Conservation (phyloP, 306 rosid genomes). For the Potentilla sterilis region DNA sequence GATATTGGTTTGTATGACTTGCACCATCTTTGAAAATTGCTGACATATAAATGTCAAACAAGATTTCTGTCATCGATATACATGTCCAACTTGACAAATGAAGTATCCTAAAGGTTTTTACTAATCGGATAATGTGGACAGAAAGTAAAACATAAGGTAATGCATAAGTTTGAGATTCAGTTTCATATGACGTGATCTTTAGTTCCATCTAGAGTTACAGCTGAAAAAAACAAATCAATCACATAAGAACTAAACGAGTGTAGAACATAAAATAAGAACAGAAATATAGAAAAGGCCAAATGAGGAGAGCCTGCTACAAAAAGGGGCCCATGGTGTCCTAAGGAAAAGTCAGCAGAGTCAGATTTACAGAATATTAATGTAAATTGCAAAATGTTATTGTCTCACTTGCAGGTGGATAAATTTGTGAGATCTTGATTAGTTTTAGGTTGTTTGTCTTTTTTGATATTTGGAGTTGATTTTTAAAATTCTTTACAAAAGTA, state of each 20-base stretch:
- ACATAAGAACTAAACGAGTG: neutral
- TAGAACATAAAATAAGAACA: neutral
- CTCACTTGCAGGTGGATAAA: neutral
- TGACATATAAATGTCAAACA: neutral
- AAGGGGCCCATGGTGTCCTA: neutral
- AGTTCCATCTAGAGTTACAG: neutral
- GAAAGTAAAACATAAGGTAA: neutral
- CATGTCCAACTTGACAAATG: neutral
- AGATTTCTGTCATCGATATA: neutral
- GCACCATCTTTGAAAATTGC: neutral
- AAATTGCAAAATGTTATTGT: neutral
- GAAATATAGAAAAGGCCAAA: neutral
- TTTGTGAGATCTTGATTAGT: neutral
- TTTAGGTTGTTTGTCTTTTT: neutral
- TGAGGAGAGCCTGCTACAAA: neutral
- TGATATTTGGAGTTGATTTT: neutral
- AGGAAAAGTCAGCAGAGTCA: neutral
- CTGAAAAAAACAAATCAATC: neutral
- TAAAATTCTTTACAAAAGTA: neutral
- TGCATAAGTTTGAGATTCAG: neutral
- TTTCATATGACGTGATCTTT: neutral
- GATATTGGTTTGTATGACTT: neutral
- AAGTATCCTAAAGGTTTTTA: neutral
- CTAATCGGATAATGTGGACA: neutral
- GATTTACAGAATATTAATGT: neutral